Conservation (phyloP, 139 green algal genomes). For the Coccomyxa sp. region DNA sequence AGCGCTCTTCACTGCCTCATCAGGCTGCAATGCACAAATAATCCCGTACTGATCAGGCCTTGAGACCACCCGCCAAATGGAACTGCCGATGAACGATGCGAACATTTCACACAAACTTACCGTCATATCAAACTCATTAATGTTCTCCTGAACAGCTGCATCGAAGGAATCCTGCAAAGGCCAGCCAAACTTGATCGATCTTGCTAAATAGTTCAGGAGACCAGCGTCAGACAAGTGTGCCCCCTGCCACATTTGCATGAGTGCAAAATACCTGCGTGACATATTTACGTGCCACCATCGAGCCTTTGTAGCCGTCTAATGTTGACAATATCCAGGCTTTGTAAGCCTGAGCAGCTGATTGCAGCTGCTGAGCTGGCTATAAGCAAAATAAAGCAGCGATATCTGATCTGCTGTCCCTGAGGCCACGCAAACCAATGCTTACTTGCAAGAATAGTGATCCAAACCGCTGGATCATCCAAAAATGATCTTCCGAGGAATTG, state of each 20-base stretch:
- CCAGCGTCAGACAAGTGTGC: not conserved
- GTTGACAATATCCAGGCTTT: no score
- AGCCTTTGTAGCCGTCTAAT: no score
- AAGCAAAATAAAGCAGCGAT: no score
- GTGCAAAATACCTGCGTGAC: not conserved
- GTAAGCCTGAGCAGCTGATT: no score
- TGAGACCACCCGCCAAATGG: not conserved
- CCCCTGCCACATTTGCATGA: not conserved
- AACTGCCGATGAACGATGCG: not conserved
- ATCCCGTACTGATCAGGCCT: not conserved
- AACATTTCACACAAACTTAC: conserved; percentile 23
- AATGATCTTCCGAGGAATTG: no score
- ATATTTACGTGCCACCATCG: not conserved
- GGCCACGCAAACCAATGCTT: no score
- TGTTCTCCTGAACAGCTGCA: conserved; percentile 71
- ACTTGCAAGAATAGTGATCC: no score
- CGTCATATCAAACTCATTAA: conserved; percentile 83
- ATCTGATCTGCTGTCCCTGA: no score
- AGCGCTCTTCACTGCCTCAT: conserved; percentile 64
- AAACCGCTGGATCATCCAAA: no score
- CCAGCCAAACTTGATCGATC: not conserved
- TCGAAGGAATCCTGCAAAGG: conserved; percentile 68
- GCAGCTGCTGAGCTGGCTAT: no score
- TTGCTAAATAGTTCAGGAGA: not conserved
- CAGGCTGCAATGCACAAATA: conserved; percentile 28